phyloP scores from a whole-genome alignment of 257 asterid genomes.

The Voacanga thouarsii region DNA sequence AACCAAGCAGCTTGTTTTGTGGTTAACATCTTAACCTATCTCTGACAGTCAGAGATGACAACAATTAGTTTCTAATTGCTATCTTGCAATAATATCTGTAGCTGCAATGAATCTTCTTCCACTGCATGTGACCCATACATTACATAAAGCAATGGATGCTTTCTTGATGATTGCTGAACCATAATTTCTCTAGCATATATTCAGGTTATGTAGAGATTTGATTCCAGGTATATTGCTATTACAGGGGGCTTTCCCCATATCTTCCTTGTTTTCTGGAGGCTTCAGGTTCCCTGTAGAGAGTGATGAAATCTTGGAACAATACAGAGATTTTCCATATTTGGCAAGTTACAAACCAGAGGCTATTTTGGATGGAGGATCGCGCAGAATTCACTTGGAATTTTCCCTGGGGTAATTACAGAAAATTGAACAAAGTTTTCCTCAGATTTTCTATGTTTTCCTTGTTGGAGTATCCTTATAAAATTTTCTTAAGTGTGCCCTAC shows the following conservation, averaged over 20 bases:
- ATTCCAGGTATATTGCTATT: constrained; percentile 15
- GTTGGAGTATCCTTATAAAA: not conserved
- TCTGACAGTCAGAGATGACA: not conserved
- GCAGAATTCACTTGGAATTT: constrained; percentile 69
- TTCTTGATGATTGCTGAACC: not conserved
- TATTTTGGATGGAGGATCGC: constrained; percentile 45
- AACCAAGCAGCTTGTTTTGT: too few relatives aligned
- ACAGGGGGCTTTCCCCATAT: constrained; percentile 88
- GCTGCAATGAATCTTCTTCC: not conserved
- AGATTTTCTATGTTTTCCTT: not conserved
- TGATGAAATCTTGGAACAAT: constrained; percentile 49
- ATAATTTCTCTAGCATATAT: not conserved
- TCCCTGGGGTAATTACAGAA: constrained; percentile 63
- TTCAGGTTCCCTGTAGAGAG: constrained; percentile 61
- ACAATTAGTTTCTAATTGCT: not conserved
- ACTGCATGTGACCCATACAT: not conserved
- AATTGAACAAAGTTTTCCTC: constrained; percentile 2
- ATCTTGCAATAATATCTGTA: not conserved
- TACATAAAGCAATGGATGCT: not conserved
- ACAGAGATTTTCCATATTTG: constrained; percentile 53
- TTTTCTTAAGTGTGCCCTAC: not conserved
- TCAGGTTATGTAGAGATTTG: not conserved
- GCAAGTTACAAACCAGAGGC: constrained; percentile 33
- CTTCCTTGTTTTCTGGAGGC: constrained; percentile 64
- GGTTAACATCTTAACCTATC: not conserved